Evolutionary conservation across 169 alveolate genomes (phyloP).

Genomic region (Prorocentrum cordatum): DNA sequence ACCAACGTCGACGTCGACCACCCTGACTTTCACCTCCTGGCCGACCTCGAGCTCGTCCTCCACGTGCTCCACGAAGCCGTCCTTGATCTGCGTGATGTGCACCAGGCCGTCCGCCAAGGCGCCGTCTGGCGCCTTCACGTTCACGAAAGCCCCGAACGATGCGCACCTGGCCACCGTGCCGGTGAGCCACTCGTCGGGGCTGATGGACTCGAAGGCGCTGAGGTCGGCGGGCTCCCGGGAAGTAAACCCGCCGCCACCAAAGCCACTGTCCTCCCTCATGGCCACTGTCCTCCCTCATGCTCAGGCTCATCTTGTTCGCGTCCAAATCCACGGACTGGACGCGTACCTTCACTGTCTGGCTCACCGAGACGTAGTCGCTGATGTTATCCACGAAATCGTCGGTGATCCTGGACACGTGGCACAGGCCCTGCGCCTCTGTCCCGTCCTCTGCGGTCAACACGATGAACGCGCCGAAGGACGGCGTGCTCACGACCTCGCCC

Average conservation of each 20-base stretch:
- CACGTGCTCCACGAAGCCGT: constrained; percentile 28
- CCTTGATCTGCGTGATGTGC: constrained; percentile 13
- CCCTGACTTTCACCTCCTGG: constrained; percentile 8
- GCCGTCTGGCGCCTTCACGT: constrained; percentile 11
- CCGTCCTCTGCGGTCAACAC: constrained; percentile 9
- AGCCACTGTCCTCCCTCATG: no score
- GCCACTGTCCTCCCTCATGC: constrained; percentile 12
- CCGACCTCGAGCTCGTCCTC: constrained; percentile 10
- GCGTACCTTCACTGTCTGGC: background rate
- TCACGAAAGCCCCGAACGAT: constrained; percentile 51
- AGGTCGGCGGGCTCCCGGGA: constrained; percentile 16
- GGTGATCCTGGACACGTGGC: constrained; percentile 1
- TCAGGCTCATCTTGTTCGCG: background rate
- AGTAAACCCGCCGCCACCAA: background rate
- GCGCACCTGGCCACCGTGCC: constrained; percentile 37
- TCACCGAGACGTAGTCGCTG: background rate
- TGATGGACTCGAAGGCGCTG: background rate
- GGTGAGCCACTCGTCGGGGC: background rate
- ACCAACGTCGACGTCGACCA: constrained; percentile 4
- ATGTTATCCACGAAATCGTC: constrained; percentile 11
- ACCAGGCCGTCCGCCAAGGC: constrained; percentile 36
- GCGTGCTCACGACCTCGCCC: constrained; percentile 14
- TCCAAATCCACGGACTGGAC: background rate
- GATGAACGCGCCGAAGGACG: constrained; percentile 20
- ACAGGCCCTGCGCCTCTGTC: constrained; percentile 18